Evolutionary conservation across 371 early-diverging fungal species (phyloP).

Genomic region (Mucor racemosus): DNA sequence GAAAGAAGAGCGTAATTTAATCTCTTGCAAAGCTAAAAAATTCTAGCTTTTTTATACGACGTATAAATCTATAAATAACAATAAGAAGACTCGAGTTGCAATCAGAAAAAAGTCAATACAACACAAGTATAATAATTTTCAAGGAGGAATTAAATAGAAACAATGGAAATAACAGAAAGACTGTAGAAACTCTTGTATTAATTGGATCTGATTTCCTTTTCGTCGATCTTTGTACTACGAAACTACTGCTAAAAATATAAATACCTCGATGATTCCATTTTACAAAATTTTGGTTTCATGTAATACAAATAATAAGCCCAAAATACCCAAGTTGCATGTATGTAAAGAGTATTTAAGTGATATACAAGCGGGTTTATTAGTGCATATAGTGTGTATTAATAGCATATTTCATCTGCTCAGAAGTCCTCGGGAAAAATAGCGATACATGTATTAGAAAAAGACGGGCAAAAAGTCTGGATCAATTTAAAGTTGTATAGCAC

Average conservation of each 20-base stretch:
- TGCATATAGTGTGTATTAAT: too few species aligned
- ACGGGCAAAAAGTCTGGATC: too few species aligned
- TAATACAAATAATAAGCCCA: constrained; percentile 12
- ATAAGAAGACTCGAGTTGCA: constrained; percentile 11
- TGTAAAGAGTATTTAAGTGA: neutral
- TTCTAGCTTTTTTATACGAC: neutral
- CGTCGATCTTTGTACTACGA: constrained; percentile 23
- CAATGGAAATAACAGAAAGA: constrained; percentile 26
- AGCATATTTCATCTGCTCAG: too few species aligned
- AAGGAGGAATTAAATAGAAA: constrained; percentile 23
- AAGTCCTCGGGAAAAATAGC: too few species aligned
- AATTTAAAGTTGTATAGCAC: too few species aligned
- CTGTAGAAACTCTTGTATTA: neutral
- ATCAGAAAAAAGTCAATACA: constrained; percentile 3
- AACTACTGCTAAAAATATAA: neutral
- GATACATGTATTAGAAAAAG: too few species aligned
- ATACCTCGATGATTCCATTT: too few species aligned
- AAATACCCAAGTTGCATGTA: neutral
- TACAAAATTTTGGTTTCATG: constrained; percentile 14
- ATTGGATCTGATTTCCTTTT: constrained; percentile 17
- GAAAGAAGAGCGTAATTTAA: neutral
- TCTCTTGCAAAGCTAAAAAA: neutral
- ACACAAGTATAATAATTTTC: neutral
- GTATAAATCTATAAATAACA: constrained; percentile 9
- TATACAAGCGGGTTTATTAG: too few species aligned